These are phyloP conservation scores for Penicillium sp. DNA, from an alignment of 2,329 filamentous ascomycete genomes.

Conservation along the genomic window DNA sequence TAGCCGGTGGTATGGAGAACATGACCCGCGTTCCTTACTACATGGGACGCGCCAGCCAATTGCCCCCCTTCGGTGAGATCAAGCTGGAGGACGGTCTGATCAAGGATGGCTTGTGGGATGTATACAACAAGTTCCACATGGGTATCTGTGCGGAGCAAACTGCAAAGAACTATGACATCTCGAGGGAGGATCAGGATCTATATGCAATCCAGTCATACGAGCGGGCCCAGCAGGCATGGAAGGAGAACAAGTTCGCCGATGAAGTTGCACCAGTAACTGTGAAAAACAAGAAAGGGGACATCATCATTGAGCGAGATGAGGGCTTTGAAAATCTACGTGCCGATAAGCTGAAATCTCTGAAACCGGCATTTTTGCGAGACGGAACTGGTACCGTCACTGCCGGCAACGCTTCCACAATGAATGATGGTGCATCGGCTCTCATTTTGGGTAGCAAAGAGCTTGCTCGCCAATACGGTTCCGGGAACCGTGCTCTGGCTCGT, in stretches of 20 bases:
- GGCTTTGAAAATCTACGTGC: conserved; percentile 83
- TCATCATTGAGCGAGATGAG: conserved; percentile 78
- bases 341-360: conserved; percentile 82
- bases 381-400: conserved; percentile 90
- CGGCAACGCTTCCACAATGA: conserved; percentile 90
- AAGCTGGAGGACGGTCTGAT: conserved; percentile 89
- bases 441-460: conserved; percentile 80
- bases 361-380: conserved; percentile 86
- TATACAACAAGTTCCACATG: conserved; percentile 98
- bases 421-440: conserved; percentile 89
- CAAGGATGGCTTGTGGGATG: conserved; percentile 93
- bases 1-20: conserved; percentile 97
- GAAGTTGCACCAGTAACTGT: conserved; percentile 89
- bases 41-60: conserved; percentile 74
- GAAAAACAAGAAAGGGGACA: conserved; percentile 79
- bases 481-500: conserved; percentile 80
- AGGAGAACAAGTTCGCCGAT: conserved; percentile 76
- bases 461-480: conserved; percentile 74
- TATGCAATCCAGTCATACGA: conserved; percentile 89
- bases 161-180: conserved; percentile 80
- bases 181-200: conserved; percentile 82
- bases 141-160: conserved; percentile 95
- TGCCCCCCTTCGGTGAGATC: conserved; percentile 83
- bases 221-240: conserved; percentile 88
- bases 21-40: conserved; percentile 96